Evolutionary conservation across 1,284 basidiomycete species (phyloP), one percentile per base, ranked within the genome.

Genomic region (Ganoderma boninense): DNA sequence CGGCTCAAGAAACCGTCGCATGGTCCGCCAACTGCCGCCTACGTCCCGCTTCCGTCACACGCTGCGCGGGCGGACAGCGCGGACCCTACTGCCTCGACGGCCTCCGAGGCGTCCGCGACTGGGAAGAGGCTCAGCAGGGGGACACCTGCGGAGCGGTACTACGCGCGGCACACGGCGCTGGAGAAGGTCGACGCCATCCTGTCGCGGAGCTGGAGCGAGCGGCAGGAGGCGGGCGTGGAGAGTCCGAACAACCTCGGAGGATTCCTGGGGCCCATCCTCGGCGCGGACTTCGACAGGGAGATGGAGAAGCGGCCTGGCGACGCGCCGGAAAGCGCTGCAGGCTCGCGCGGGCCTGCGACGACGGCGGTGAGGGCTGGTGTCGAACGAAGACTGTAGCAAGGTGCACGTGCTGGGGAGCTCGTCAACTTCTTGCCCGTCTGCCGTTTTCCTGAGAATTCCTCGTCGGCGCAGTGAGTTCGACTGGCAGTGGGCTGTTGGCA

Each of bases 171-270:
- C 29, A 74, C 74, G 20, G 81, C 81, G 14, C 73, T 79, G 38
- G 71, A 72, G 66, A 77, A 74, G 67, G 81, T 83, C 52, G 79
- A 77, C n/a, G 77, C 79, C 67, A 82, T 83, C 43, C 42, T 83
- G 7, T 76, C 78, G 46, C 69, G 73, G 35, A 78, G 81, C 66
- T 82, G 77, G 69, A 79, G 78, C 70, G 73, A 76, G 62, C 69
- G 78, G 60, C 75, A 76, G 49, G 44, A 75, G 18, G 52, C 64
- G 0, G 73, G 73, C 13, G 65, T 66, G 10, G 70, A 60, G 46
- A 68, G 69, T 23, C 68, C 73, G 63, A 70, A 66, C 56, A 69
- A 69, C 46, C 62, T 73, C 26, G 71, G 73, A 38, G 56, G 35
- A 35, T 32, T 56, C 44, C 29, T 57, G 14, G 54, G 60, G 42